Percentiles rank a stretch among this genome's conserved stretches.
These are phyloP conservation scores for Gilbertella persicaria DNA, from an alignment of 371 early-diverging fungal species.

Conservation along the genomic window DNA sequence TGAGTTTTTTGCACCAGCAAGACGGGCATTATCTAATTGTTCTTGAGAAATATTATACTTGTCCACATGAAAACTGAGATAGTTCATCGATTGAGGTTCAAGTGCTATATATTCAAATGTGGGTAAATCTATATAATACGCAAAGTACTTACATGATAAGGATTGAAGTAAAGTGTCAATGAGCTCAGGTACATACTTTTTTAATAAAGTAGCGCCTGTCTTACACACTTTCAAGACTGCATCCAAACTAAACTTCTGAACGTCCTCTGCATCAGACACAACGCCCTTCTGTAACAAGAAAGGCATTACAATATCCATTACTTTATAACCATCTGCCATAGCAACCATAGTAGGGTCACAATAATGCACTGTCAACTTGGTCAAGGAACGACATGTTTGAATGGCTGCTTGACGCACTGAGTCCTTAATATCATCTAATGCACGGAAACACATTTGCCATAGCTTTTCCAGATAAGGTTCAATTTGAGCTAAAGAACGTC, in stretches of 20 bases:
- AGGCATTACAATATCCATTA: constrained; percentile 81
- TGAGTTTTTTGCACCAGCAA: constrained; percentile 71
- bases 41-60: constrained; percentile 87
- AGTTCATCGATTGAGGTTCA: constrained; percentile 71
- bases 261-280: constrained; percentile 85
- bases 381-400: constrained; percentile 75
- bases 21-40: constrained; percentile 78
- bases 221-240: constrained; percentile 84
- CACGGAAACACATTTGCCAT: constrained; percentile 90
- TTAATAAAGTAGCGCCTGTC: constrained; percentile 71
- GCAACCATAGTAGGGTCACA: constrained; percentile 76
- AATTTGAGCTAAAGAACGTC: constrained; percentile 66
- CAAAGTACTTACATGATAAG: constrained; percentile 61
- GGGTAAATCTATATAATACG: neutral
- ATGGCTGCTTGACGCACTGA: constrained; percentile 87
- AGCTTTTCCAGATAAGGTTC: constrained; percentile 75
- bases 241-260: constrained; percentile 79
- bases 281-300: constrained; percentile 85
- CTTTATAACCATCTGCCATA: constrained; percentile 62
- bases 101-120: constrained; percentile 25
- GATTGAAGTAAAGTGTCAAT: constrained; percentile 79
- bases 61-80: constrained; percentile 89
- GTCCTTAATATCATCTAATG: constrained; percentile 93
- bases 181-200: constrained; percentile 73
- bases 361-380: constrained; percentile 79